These are phyloP conservation scores for Solanum etuberosum DNA, from an alignment of 257 asterid species.

Conservation along the genomic window DNA sequence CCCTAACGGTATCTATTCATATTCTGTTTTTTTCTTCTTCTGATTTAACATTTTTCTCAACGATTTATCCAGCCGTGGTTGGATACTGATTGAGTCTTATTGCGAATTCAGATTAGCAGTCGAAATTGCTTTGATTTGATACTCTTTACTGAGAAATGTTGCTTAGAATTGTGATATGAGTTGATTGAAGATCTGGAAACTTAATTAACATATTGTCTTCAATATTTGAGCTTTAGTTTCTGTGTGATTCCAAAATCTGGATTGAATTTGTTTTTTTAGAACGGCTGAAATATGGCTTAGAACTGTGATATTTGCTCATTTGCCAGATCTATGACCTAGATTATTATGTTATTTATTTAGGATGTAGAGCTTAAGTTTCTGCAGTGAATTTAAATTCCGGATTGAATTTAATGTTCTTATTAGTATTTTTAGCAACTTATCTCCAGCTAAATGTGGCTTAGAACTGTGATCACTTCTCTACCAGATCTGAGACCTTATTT, in stretches of 20 bases:
- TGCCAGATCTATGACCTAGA: background rate
- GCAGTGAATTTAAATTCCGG: background rate
- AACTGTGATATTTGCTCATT: background rate
- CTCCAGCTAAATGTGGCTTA: background rate
- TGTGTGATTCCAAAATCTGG: background rate
- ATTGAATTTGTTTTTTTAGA: background rate
- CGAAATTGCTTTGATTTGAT: background rate
- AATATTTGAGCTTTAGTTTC: background rate
- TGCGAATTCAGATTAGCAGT: background rate
- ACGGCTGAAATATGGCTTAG: background rate
- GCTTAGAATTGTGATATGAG: background rate
- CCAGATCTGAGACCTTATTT: background rate
- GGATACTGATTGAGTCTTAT: background rate
- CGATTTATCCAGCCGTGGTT: background rate
- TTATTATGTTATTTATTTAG: background rate
- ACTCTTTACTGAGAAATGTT: background rate
- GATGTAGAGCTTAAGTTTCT: background rate
- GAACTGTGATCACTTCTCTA: background rate
- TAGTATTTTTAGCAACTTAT: background rate
- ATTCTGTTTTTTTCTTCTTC: background rate
- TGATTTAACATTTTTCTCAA: background rate
- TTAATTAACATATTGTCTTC: background rate
- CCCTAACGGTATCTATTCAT: conserved; percentile 6
- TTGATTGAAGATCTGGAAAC: background rate
- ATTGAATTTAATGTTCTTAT: background rate